Evolutionary conservation across 306 rosid species (phyloP).

Genomic region (Dalbergia cochinchinensis): DNA sequence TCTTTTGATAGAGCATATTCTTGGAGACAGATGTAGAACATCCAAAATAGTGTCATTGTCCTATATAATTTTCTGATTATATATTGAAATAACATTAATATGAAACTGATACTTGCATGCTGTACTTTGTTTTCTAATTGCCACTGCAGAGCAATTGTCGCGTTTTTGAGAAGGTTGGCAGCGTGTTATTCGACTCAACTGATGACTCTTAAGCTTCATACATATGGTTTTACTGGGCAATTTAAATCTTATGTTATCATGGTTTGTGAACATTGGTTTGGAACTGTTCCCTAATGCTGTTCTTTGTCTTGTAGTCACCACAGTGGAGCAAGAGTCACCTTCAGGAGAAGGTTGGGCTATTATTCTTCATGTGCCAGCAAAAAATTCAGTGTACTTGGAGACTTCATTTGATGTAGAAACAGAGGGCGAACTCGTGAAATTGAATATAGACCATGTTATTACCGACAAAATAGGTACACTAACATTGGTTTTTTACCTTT

Average conservation of each 20-base stretch:
- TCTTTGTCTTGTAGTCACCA: slow-evolving; percentile 55
- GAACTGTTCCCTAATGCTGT: slow-evolving; percentile 68
- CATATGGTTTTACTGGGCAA: slow-evolving; percentile 71
- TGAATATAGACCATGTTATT: slow-evolving; percentile 55
- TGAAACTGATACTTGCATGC: slow-evolving; percentile 66
- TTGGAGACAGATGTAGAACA: too few relatives aligned
- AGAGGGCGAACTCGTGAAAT: slow-evolving; percentile 61
- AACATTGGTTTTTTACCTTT: too few relatives aligned
- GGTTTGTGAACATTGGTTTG: slow-evolving; percentile 63
- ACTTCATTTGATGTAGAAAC: slow-evolving; percentile 66
- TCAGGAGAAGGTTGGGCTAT: slow-evolving; percentile 62
- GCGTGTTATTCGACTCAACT: background rate
- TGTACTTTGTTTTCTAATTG: slow-evolving; percentile 60
- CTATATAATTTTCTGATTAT: too few relatives aligned
- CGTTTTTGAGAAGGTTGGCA: slow-evolving; percentile 65
- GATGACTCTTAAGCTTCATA: slow-evolving; percentile 48
- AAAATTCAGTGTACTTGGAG: slow-evolving; percentile 62
- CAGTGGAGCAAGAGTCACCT: slow-evolving; percentile 55
- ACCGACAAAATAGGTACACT: slow-evolving; percentile 50
- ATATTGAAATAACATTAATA: slow-evolving; percentile 47
- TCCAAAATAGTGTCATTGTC: too few relatives aligned
- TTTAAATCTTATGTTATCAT: slow-evolving; percentile 61
- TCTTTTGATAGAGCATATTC: too few relatives aligned
- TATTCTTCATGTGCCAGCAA: slow-evolving; percentile 47
- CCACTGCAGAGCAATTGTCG: slow-evolving; percentile 57